phyloP scores from a whole-genome alignment of 495 filamentous ascomycete genomes.

The Aspergillus cavernicola region DNA sequence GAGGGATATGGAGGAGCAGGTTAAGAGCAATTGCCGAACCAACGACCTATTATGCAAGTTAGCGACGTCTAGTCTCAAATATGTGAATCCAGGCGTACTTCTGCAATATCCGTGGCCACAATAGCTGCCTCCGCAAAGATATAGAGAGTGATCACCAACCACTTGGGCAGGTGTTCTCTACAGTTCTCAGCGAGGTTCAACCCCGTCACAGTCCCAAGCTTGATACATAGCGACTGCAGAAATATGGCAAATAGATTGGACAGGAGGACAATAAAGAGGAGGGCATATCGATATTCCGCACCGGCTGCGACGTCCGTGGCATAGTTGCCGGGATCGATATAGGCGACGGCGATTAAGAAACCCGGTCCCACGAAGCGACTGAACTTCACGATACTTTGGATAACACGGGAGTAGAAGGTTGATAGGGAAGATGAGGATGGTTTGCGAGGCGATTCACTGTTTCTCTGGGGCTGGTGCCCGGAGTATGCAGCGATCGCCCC shows the following conservation, averaged over 20 bases:
- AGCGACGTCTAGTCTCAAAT: not conserved
- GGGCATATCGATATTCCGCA: constrained; percentile 57
- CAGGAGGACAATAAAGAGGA: constrained; percentile 78
- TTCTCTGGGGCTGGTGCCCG: constrained; percentile 33
- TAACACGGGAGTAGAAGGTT: constrained; percentile 16
- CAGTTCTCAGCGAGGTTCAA: constrained; percentile 78
- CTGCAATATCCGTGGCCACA: constrained; percentile 86
- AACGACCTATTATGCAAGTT: constrained; percentile 61
- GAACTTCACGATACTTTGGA: constrained; percentile 55
- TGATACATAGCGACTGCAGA: constrained; percentile 77
- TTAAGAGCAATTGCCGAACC: constrained; percentile 91
- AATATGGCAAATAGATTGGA: constrained; percentile 84
- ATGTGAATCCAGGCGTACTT: constrained; percentile 43
- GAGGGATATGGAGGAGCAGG: constrained; percentile 71
- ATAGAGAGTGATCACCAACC: constrained; percentile 73
- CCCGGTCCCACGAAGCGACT: constrained; percentile 79
- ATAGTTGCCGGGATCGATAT: constrained; percentile 85
- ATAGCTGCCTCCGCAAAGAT: constrained; percentile 75
- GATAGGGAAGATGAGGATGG: constrained; percentile 17
- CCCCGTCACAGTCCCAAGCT: constrained; percentile 81
- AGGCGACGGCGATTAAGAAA: constrained; percentile 76
- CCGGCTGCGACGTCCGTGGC: constrained; percentile 78
- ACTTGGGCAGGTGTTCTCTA: constrained; percentile 67
- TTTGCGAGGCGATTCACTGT: constrained; percentile 36
- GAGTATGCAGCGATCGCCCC: constrained; percentile 35